Base-by-base conservation (phyloP, 306 rosid species). In the Parietaria judaica region DNA sequence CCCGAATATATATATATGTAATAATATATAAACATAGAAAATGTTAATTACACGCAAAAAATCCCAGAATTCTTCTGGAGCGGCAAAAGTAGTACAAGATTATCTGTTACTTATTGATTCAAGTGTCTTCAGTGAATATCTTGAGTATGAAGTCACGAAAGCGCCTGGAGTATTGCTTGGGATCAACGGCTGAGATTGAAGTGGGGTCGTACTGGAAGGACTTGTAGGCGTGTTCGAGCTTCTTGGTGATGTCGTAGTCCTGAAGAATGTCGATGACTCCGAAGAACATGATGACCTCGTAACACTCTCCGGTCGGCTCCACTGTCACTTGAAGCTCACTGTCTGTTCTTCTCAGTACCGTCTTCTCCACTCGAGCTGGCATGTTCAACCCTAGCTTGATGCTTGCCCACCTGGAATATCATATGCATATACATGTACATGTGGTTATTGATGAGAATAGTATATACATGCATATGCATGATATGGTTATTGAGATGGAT, bases 221-320 rank as follows among this genome's bases (percentile, higher is more conserved):
- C 73, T 91, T 91, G 79, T 91, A 91, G 3, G 96, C 97, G 77
- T 91, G 97, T 57, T 91, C 97, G 50, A 91, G 96, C 85, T 91
- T 91, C 91, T 90, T 90, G 86, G 95, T 90, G 39, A 90, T 90
- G 74, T 90, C 97, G 61, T 90, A 90, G 79, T 90, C 97, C 72
- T 91, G 97, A 74, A 90, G 97, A 54, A 87, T 91, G 84, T 91
- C 97, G 68, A 91, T 91, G 70, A 91, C 58, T 7, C 95, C 96
- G 66, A 87, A 90, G 63, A 81, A 80, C 77, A 91, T 75, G 14
- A 77, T 70, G 57, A 81, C 97, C 31, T 85, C 84, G 54, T 91
- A 87, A 53, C 61, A 85, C 61, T 91, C 95, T 57, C 88, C 97
- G 17, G 86, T 82, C 59, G 96, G 95, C 35, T 91, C 87, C 72